phyloP scores from a whole-genome alignment of 2,329 filamentous ascomycete genomes.

The Thielaviopsis euricoi region DNA sequence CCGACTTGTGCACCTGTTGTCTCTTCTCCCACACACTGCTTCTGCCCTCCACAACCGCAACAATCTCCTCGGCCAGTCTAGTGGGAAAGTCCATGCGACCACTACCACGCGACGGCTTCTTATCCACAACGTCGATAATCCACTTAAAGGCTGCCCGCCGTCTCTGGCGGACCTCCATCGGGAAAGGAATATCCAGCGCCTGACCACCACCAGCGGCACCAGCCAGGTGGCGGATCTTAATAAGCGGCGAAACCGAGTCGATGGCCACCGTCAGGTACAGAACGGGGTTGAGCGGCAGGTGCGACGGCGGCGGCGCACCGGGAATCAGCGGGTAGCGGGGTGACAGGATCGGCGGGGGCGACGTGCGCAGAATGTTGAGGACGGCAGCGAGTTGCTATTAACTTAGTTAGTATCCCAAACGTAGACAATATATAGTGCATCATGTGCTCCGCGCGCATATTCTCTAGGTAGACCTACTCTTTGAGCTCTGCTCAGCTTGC shows the following conservation, averaged over 20 bases:
- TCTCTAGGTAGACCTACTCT: conserved; percentile 39
- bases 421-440: background rate
- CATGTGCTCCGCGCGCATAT: background rate
- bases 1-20: conserved; percentile 61
- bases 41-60: conserved; percentile 73
- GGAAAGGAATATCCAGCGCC: conserved; percentile 66
- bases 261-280: conserved; percentile 80
- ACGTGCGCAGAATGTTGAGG: conserved; percentile 70
- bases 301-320: conserved; percentile 55
- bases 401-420: background rate
- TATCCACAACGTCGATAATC: conserved; percentile 74
- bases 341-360: conserved; percentile 61
- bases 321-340: conserved; percentile 56
- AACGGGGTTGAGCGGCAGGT: conserved; percentile 77
- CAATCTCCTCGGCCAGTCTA: conserved; percentile 69
- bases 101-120: conserved; percentile 56
- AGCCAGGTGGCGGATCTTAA: conserved; percentile 60
- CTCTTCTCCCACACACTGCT: conserved; percentile 76
- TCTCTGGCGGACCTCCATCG: conserved; percentile 58
- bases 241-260: conserved; percentile 79
- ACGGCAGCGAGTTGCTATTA: conserved; percentile 70
- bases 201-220: conserved; percentile 76
- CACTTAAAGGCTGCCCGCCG: conserved; percentile 67
- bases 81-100: conserved; percentile 58
- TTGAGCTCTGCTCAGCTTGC: conserved; percentile 81